A percentile compares a stretch with the other conserved stretches of the same genome.
Conservation (phyloP, 768 basidiomycete genomes). For the Amanita rubescens region DNA sequence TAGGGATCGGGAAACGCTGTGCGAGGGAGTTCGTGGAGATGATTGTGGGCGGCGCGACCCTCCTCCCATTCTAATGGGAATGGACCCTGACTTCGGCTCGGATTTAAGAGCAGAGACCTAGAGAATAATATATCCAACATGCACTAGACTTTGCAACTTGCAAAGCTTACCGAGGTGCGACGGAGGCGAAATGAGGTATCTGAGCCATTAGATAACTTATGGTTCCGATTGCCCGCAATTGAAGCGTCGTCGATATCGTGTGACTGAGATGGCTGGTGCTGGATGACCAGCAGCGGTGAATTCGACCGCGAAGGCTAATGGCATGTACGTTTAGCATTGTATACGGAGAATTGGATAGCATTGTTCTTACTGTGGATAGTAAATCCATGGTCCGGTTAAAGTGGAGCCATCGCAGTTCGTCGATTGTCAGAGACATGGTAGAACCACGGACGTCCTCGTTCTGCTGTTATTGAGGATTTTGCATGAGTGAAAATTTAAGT, state of each 20-base stretch:
- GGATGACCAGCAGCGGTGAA: not conserved
- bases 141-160: not conserved
- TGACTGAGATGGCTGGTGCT: not conserved
- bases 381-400: constrained; percentile 22
- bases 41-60: not conserved
- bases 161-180: not conserved
- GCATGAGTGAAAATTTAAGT: not conserved
- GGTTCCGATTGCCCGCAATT: not conserved
- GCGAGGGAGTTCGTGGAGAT: constrained; percentile 12
- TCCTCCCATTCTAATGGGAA: not conserved
- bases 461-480: constrained; percentile 9
- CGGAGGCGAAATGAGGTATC: constrained; percentile 1
- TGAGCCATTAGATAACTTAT: not conserved
- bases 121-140: not conserved
- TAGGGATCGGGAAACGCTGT: constrained; percentile 9
- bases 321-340: not conserved
- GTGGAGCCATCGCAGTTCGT: constrained; percentile 44
- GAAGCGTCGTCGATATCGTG: no score
- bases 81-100: not conserved
- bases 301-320: not conserved
- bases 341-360: not conserved
- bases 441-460: constrained; percentile 24
- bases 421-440: constrained; percentile 30
- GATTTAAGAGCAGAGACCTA: not conserved
- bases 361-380: not conserved